These are phyloP conservation scores for Marasmius tenuissimus DNA, from an alignment of 1,284 basidiomycete genomes.

Conservation along the genomic window DNA sequence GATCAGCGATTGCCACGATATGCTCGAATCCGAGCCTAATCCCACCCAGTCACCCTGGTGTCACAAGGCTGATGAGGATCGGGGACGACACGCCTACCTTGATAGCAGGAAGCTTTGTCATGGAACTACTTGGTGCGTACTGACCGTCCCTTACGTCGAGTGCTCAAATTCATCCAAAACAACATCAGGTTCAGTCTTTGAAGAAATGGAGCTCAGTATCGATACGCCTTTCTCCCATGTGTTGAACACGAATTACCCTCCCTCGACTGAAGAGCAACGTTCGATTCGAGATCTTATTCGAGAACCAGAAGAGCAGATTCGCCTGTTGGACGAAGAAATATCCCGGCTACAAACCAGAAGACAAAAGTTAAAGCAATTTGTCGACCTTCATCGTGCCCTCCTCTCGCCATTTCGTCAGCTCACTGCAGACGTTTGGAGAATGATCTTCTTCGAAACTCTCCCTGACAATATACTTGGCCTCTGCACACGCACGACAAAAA, in stretches of 20 bases:
- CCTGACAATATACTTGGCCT: background rate
- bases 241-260: background rate
- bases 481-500: background rate
- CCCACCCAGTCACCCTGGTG: too few relatives aligned
- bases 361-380: background rate
- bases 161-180: too few relatives aligned
- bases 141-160: too few relatives aligned
- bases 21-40: too few relatives aligned
- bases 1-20: too few relatives aligned
- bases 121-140: too few relatives aligned
- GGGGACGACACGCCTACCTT: too few relatives aligned
- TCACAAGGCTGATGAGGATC: too few relatives aligned
- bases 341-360: background rate
- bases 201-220: too few relatives aligned
- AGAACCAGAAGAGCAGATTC: background rate
- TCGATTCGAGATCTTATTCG: background rate
- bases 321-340: background rate
- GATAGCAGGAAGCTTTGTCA: too few relatives aligned
- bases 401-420: background rate
- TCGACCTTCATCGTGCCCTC: background rate
- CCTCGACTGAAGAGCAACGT: background rate
- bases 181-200: too few relatives aligned
- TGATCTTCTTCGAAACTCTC: background rate
- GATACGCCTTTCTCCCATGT: background rate
- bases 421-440: background rate